Evolutionary conservation across 805 yeast species (phyloP), one percentile per base, ranked within the genome.

Genomic region (Candida ortonii): DNA sequence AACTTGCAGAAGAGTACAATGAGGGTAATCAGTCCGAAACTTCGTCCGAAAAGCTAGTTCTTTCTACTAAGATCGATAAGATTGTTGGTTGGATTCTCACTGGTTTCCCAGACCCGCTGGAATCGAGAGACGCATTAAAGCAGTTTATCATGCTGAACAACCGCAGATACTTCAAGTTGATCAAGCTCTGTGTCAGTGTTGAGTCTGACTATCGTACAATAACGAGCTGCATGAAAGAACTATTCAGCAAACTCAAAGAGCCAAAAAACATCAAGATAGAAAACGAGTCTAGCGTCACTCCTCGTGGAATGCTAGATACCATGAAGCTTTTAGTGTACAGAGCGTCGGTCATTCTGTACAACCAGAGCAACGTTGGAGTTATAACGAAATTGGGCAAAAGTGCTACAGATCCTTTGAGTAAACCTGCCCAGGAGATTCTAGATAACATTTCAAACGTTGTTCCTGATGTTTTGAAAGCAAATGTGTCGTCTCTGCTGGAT

Each of bases 381-480:
- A 58, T 84, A 4, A 57, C 84, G n/a, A 67, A 60, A 13, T 49
- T 66, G 22, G 61, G 74, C 5, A 68, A 65, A 35, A 65, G 71
- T 31, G 30, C 21, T 3, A 33, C 46, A 5, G 51, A 56, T 28
- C 46, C 56, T 9, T 50, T 62, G 45, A 44, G 51, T 25, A 32
- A 55, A 6, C 44, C 59, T 17, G 70, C 88, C 0, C 73, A 76
- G 36, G 75, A 69, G 30, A 44, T 83, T 4, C 57, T 86, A 16
- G 78, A 77, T 38, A 66, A 72, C 25, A 72, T 84, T 3, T 78
- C 94, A 0, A 48, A 55, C 2, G 65, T 71, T 3, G 62, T 73
- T 29, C 96, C 96, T 1, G 69, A 71, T 10, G 76, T 80, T 1
- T 70, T 87, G 53, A 74, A 73, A 46, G 68, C 70, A 21, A 84